phyloP scores from a whole-genome alignment of 805 yeast genomes.

The Metschnikowia arizonensis region DNA sequence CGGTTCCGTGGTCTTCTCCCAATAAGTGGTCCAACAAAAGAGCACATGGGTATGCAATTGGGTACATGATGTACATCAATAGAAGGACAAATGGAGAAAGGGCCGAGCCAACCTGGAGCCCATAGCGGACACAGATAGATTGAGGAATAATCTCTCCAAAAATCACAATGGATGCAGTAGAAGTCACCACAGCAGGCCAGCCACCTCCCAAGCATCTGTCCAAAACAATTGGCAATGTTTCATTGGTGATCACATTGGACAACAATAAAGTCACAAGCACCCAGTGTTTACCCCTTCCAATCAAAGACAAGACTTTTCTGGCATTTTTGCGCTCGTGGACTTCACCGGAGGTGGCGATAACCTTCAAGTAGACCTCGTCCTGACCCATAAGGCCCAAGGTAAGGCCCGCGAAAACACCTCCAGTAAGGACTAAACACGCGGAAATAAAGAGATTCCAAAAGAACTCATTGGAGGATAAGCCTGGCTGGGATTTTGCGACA shows the following conservation, averaged over 20 bases:
- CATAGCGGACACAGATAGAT: constrained; percentile 87
- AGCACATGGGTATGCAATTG: constrained; percentile 89
- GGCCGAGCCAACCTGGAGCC: constrained; percentile 83
- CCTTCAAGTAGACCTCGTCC: constrained; percentile 91
- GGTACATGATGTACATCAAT: constrained; percentile 87
- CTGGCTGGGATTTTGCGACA: constrained; percentile 13
- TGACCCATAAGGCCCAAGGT: constrained; percentile 98
- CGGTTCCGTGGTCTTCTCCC: constrained; percentile 96
- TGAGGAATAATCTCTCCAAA: constrained; percentile 98
- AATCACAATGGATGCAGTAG: constrained; percentile 89
- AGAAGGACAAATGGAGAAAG: constrained; percentile 83
- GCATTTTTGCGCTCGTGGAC: constrained; percentile 64
- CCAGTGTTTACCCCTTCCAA: constrained; percentile 92
- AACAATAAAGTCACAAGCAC: constrained; percentile 82
- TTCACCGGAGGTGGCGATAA: constrained; percentile 85
- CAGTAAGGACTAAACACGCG: constrained; percentile 59
- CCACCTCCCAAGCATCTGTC: constrained; percentile 96
- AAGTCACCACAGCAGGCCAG: constrained; percentile 89
- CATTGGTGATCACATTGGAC: constrained; percentile 89
- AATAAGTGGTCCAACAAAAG: constrained; percentile 70
- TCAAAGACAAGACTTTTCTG: constrained; percentile 61
- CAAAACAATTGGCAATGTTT: constrained; percentile 87
- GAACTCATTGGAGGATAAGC: constrained; percentile 35
- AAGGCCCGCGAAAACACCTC: constrained; percentile 90
- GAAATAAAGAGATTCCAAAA: constrained; percentile 52